Base-by-base conservation (phyloP, 306 rosid species). In the Vigna unguiculata region DNA sequence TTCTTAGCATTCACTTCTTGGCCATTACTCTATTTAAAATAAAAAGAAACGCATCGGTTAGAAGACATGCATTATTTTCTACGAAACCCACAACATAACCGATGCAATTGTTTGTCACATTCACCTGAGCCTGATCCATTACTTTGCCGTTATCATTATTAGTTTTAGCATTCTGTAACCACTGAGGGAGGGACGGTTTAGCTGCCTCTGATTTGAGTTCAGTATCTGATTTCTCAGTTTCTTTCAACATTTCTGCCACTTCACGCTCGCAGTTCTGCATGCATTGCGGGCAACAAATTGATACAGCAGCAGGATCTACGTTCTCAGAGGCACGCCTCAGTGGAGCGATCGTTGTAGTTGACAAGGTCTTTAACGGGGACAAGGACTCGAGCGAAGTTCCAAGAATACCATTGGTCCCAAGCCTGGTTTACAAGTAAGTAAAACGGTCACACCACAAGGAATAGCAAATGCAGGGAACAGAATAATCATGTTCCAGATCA, bases 91-190 rank as follows among this genome's bases (percentile, higher is more conserved):
- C 45, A 61, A 30, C 11, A 19, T 17, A 38, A 45, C 22, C 67
- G 30, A 30, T 8, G 48, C 13, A 52, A 20, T 25, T 68, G 61
- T 79, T 8, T 28, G 75, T 67, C 57, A 72, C 79, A 51, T 71
- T 69, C 68, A 88, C 91, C 96, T 82, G 87, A 19, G 85, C 65
- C 81, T 86, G 91, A 81, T 91, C 89, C 55, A 6, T 55, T 48
- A 64, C 76, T 83, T 79, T 84, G 34, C 81, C 81, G 87, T 76
- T 83, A 67, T 80, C 85, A 12, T 72, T 87, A 9, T 32, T 79
- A 58, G 86, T 63, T 80, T 85, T 92, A 21, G 93, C 98, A 75
- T 82, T 87, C 86, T 91, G 98, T 83, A 96, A 77, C 99, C 99
- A 96, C 65, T 74, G 98, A 6, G 99, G 99, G 46, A 96, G 90